These are phyloP conservation scores for Diaporthe sp. DNA, from an alignment of 2,329 filamentous ascomycete species.

Conservation along the genomic window DNA sequence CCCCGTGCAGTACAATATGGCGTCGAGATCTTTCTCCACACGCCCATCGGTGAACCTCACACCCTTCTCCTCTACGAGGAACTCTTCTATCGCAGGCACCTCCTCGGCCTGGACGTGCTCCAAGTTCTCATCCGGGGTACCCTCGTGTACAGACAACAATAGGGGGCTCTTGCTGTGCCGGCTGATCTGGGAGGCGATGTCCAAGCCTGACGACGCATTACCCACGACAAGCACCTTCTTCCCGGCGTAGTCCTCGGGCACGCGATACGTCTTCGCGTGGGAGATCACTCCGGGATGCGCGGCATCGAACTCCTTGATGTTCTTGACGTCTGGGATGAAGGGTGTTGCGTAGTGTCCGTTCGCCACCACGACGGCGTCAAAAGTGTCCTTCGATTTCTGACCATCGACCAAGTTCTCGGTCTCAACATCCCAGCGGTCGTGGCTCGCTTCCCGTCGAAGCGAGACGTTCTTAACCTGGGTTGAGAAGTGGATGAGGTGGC, in stretches of 20 bases:
- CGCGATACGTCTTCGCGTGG: constrained; percentile 86
- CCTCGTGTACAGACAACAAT: constrained; percentile 72
- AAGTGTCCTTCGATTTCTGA: constrained; percentile 56
- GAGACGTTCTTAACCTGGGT: constrained; percentile 76
- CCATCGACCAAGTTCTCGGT: constrained; percentile 33
- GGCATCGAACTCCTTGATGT: constrained; percentile 70
- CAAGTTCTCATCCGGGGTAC: constrained; percentile 59
- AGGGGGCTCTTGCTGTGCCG: constrained; percentile 70
- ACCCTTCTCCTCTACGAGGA: constrained; percentile 64
- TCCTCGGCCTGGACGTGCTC: constrained; percentile 62
- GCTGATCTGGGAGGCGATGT: constrained; percentile 84
- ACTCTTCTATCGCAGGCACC: constrained; percentile 70
- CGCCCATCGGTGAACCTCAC: constrained; percentile 75
- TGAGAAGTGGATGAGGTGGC: constrained; percentile 76
- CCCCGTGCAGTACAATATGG: constrained; percentile 88
- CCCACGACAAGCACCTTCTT: constrained; percentile 89
- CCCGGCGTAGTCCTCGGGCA: constrained; percentile 69
- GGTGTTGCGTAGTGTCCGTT: constrained; percentile 81
- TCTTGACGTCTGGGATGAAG: constrained; percentile 73
- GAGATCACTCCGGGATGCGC: constrained; percentile 71
- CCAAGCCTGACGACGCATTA: constrained; percentile 85
- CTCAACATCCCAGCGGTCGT: constrained; percentile 68
- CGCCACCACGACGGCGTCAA: constrained; percentile 82
- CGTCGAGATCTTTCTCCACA: constrained; percentile 77
- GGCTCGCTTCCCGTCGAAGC: constrained; percentile 48